Evolutionary conservation across 169 alveolate genomes (phyloP), one percentile per base, ranked within the genome.

Genomic region (Plasmodium billcollinsi): DNA sequence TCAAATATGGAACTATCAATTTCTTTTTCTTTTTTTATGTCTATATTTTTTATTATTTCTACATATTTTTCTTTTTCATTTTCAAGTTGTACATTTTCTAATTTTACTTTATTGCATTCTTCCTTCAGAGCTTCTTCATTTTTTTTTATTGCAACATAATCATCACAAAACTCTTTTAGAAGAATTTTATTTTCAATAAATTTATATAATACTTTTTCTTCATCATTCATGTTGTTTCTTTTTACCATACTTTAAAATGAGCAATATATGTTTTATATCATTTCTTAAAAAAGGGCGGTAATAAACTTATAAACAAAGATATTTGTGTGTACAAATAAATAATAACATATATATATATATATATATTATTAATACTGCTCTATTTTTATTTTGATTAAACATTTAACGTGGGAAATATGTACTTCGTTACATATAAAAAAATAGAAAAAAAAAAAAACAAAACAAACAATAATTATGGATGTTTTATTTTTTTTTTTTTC

Each of bases 51-150:
- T 58, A 80, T 11, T 5, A 69, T 58, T 4, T 66, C 56, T 58
- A 56, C 70, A 26, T 80, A 80, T 69, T 69, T 80, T 61, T 80
- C 85, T 62, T 67, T 69, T 70, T 80, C 90, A 67, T 80, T 80
- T 69, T 80, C 83, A 15, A 80, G 65, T 63, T 80, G 67, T 18
- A 67, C 56, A 49, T 80, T 80, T 69, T 80, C 58, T n/a, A 67
- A n/a, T 67, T 80, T 71, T 20, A 69, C 8, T 80, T 69, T 52
- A 18, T 69, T 69, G n/a, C 9, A 11, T 69, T 80, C 78, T 18
- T 80, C 47, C 6, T 62, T 80, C 6, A 80, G 72, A 26, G 56
- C 11, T 58, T 69, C 73, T 80, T 69, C 80, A 20, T 66, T 69
- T 12, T 69, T 80, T 26, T 80, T 69, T 43, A 72, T 43, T 69